Conservation (phyloP, 768 basidiomycete genomes). For the Cyclocybe cylindracea region DNA sequence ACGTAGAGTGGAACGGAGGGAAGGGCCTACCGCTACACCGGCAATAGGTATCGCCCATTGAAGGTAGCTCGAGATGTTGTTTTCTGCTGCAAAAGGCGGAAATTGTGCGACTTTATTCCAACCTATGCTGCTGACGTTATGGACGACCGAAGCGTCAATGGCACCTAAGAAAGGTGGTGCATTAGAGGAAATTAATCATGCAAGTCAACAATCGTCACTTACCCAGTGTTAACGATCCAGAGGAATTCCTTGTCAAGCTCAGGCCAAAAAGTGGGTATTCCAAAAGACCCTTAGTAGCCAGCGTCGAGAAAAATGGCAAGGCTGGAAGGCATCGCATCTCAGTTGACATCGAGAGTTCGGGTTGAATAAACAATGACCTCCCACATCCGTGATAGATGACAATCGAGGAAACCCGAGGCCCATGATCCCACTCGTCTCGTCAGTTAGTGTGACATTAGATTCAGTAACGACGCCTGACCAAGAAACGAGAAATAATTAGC, state of each 20-base stretch:
- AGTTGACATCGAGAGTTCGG: not conserved
- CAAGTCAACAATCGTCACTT: slow-evolving; percentile 3
- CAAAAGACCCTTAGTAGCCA: slow-evolving; percentile 64
- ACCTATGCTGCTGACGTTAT: slow-evolving; percentile 55
- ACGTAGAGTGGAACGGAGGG: not conserved
- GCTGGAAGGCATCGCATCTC: slow-evolving; percentile 39
- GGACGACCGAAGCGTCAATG: slow-evolving; percentile 69
- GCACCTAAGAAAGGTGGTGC: slow-evolving; percentile 52
- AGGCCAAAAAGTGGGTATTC: slow-evolving; percentile 81
- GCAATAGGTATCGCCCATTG: slow-evolving; percentile 72
- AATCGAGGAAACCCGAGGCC: slow-evolving; percentile 78
- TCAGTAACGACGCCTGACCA: slow-evolving; percentile 56
- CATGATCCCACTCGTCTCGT: slow-evolving; percentile 69
- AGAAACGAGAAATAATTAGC: slow-evolving; percentile 1
- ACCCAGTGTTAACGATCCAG: slow-evolving; percentile 71
- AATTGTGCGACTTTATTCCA: slow-evolving; percentile 82
- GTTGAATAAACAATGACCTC: slow-evolving; percentile 12
- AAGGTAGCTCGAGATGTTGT: slow-evolving; percentile 67
- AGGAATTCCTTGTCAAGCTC: slow-evolving; percentile 56
- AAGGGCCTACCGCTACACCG: slow-evolving; percentile 48
- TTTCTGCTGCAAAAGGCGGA: slow-evolving; percentile 58
- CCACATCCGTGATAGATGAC: slow-evolving; percentile 61
- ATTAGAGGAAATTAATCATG: not conserved
- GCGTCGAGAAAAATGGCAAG: slow-evolving; percentile 63
- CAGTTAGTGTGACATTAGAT: slow-evolving; percentile 62